Conservation (phyloP, 176 grass and related monocot species). For the Eleusine coracana region DNA sequence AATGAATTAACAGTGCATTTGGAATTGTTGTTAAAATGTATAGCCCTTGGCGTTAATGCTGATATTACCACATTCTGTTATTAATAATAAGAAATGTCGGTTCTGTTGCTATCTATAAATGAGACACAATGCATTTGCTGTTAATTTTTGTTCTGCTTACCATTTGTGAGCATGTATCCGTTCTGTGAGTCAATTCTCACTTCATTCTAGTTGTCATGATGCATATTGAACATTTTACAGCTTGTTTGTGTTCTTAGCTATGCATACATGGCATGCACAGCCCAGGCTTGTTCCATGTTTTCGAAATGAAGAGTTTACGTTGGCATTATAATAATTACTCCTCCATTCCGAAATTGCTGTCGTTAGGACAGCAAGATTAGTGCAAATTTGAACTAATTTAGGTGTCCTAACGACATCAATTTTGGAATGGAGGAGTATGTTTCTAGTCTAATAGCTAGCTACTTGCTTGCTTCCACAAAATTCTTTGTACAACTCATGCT, state of each 20-base stretch:
- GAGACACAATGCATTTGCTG: neutral
- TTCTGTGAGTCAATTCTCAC: neutral
- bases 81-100: neutral
- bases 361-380: too few species aligned
- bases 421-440: too few species aligned
- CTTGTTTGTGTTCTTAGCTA: slow-evolving; percentile 13
- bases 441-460: too few species aligned
- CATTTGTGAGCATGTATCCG: neutral
- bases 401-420: too few species aligned
- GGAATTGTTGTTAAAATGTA: neutral
- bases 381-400: too few species aligned
- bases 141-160: neutral
- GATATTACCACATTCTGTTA: neutral
- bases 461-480: neutral
- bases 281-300: neutral
- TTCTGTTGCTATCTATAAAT: too few species aligned
- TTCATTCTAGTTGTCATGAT: neutral
- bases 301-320: neutral
- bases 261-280: neutral
- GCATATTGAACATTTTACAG: slow-evolving; percentile 15
- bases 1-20: neutral
- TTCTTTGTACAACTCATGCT: neutral
- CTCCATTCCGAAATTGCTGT: neutral
- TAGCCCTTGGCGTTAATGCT: neutral
- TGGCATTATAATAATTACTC: neutral